A percentile compares a stretch with the other conserved stretches of the same genome.
Evolutionary conservation across 2,329 filamentous ascomycete genomes (phyloP).

Genomic region (Knoxdaviesia proteae): DNA sequence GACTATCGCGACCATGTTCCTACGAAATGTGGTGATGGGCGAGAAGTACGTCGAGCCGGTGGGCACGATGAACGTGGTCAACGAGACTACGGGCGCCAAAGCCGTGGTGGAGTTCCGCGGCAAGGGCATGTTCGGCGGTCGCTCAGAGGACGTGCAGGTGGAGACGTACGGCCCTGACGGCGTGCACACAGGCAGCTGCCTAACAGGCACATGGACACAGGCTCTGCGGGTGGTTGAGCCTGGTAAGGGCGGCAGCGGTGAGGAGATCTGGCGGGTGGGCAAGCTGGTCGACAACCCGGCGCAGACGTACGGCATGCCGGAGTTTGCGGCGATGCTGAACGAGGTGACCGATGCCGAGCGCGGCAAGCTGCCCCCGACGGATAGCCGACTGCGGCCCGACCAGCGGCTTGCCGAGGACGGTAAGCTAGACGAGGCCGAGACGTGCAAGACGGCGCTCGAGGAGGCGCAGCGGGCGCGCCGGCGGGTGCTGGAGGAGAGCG

Average conservation of each 20-base stretch:
- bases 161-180: constrained; percentile 51
- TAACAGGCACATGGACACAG: constrained; percentile 71
- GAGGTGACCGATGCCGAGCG: constrained; percentile 68
- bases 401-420: constrained; percentile 71
- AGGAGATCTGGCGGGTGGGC: constrained; percentile 62
- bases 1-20: constrained; percentile 70
- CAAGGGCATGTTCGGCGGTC: constrained; percentile 92
- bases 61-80: constrained; percentile 67
- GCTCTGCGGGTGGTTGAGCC: constrained; percentile 45
- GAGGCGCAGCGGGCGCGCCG: constrained; percentile 64
- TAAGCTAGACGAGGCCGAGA: constrained; percentile 65
- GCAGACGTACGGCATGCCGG: constrained; percentile 71
- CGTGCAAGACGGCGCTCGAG: constrained; percentile 62
- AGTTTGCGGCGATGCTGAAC: constrained; percentile 71
- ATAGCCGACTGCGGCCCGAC: constrained; percentile 68
- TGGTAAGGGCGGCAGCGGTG: constrained; percentile 32
- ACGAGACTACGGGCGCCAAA: constrained; percentile 67
- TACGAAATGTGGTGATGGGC: constrained; percentile 90
- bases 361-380: constrained; percentile 55
- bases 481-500: constrained; percentile 52
- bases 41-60: constrained; percentile 97
- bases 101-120: constrained; percentile 79
- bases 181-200: constrained; percentile 39
- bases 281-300: constrained; percentile 57
- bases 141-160: constrained; percentile 72